A percentile compares a stretch with the other conserved stretches of the same genome.
Conservation (phyloP, 208 protist genomes). For the Trypanosoma mega region DNA sequence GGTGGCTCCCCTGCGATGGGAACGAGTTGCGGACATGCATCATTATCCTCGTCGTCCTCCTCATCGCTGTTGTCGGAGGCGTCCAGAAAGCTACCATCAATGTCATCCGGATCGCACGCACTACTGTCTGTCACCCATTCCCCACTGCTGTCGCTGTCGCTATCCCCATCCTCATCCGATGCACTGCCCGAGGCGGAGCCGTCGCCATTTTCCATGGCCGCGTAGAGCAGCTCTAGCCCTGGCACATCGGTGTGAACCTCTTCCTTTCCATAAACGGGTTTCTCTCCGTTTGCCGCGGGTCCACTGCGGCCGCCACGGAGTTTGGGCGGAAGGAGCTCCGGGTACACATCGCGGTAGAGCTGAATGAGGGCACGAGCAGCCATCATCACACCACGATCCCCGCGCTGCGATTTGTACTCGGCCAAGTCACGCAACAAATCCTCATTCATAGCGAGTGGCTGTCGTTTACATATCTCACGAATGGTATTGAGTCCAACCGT, state of each 20-base stretch:
- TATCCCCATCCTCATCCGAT: slow-evolving; percentile 23
- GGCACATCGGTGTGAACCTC: slow-evolving; percentile 84
- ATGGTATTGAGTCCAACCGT: slow-evolving; percentile 97
- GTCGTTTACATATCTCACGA: slow-evolving; percentile 94
- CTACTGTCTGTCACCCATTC: slow-evolving; percentile 77
- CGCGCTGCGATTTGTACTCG: slow-evolving; percentile 91
- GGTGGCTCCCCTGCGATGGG: slow-evolving; percentile 22
- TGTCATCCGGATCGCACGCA: slow-evolving; percentile 56
- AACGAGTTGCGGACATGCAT: slow-evolving; percentile 67
- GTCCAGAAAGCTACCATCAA: slow-evolving; percentile 78
- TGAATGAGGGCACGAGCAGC: slow-evolving; percentile 94
- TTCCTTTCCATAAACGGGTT: slow-evolving; percentile 68
- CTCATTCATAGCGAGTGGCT: slow-evolving; percentile 94
- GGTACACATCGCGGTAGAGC: slow-evolving; percentile 94
- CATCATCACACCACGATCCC: slow-evolving; percentile 96
- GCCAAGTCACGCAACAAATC: slow-evolving; percentile 93
- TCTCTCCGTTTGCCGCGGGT: slow-evolving; percentile 21
- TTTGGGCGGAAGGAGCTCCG: slow-evolving; percentile 94
- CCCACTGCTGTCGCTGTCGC: slow-evolving; percentile 46
- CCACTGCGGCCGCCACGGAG: slow-evolving; percentile 77
- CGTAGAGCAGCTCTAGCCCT: slow-evolving; percentile 83
- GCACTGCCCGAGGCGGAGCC: slow-evolving; percentile 1
- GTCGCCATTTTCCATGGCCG: slow-evolving; percentile 19
- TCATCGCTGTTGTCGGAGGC: slow-evolving; percentile 42
- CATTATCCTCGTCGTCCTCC: slow-evolving; percentile 34